A percentile compares a stretch with the other conserved stretches of the same genome.
These are phyloP conservation scores for Calonectria naviculata DNA, from an alignment of 2,329 filamentous ascomycete species.

Conservation along the genomic window DNA sequence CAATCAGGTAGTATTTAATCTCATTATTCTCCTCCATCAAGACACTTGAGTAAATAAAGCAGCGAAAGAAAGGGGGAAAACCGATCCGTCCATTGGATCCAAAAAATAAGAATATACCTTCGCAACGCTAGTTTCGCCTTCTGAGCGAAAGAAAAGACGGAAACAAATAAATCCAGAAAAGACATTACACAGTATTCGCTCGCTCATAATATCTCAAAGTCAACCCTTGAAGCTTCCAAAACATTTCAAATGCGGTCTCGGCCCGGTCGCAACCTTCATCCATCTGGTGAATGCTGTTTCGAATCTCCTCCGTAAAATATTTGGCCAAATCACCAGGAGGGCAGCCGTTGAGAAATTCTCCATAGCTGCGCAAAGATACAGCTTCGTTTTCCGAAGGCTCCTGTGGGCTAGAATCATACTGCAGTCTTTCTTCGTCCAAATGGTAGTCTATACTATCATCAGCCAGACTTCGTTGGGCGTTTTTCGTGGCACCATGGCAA, in stretches of 20 bases:
- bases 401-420: background rate
- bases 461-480: background rate
- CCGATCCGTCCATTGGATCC: too few species aligned
- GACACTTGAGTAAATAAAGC: too few species aligned
- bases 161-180: background rate
- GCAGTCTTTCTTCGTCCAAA: background rate
- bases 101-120: too few species aligned
- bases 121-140: too few species aligned
- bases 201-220: background rate
- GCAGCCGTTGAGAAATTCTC: background rate
- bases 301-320: background rate
- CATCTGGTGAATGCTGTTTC: background rate
- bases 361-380: background rate
- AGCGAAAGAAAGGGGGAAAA: too few species aligned
- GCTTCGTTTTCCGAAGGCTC: background rate
- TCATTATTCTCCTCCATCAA: too few species aligned
- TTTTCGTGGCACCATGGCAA: background rate
- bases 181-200: background rate
- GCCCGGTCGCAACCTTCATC: background rate
- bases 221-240: background rate
- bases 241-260: background rate
- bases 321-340: background rate
- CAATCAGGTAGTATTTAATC: too few species aligned
- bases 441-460: background rate
- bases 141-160: too few species aligned